Percentiles rank a stretch among this genome's conserved stretches.
Evolutionary conservation across 1,284 basidiomycete genomes (phyloP).

Genomic region (Flammula alnicola): DNA sequence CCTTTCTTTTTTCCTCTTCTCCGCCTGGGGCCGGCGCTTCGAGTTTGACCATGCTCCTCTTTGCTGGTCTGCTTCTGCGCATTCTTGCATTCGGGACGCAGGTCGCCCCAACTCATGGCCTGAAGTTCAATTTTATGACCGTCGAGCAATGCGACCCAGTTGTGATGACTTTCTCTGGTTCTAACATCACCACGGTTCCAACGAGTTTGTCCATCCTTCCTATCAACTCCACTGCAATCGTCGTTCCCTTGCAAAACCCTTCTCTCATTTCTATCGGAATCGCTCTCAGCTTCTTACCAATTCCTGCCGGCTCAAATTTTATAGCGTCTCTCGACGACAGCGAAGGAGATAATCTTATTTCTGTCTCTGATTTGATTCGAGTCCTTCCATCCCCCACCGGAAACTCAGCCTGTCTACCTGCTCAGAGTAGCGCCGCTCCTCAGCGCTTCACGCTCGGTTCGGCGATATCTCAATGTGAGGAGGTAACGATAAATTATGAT

Average conservation of each 20-base stretch:
- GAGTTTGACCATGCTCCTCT: slow-evolving; percentile 20
- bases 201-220: slow-evolving; percentile 58
- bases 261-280: slow-evolving; percentile 45
- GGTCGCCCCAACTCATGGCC: slow-evolving; percentile 48
- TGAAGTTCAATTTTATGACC: slow-evolving; percentile 51
- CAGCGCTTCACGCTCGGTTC: slow-evolving; percentile 32
- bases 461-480: slow-evolving; percentile 52
- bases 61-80: slow-evolving; percentile 34
- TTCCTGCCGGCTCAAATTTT: slow-evolving; percentile 52
- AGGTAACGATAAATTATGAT: slow-evolving; percentile 52
- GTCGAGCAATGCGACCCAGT: slow-evolving; percentile 61
- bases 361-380: slow-evolving; percentile 53
- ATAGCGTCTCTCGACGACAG: slow-evolving; percentile 59
- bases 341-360: slow-evolving; percentile 41
- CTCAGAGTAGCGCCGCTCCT: slow-evolving; percentile 14
- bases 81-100: slow-evolving; percentile 43
- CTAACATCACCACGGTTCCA: slow-evolving; percentile 37
- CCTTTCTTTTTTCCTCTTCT: slow-evolving; percentile 19
- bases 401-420: slow-evolving; percentile 48
- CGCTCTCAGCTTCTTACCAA: slow-evolving; percentile 55
- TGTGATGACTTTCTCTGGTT: slow-evolving; percentile 48
- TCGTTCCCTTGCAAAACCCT: slow-evolving; percentile 50
- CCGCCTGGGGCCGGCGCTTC: slow-evolving; percentile 24
- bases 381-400: slow-evolving; percentile 45
- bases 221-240: slow-evolving; percentile 52